These are phyloP conservation scores for Pouteria glomerata DNA, from an alignment of 148 eudicot genomes.

Conservation along the genomic window DNA sequence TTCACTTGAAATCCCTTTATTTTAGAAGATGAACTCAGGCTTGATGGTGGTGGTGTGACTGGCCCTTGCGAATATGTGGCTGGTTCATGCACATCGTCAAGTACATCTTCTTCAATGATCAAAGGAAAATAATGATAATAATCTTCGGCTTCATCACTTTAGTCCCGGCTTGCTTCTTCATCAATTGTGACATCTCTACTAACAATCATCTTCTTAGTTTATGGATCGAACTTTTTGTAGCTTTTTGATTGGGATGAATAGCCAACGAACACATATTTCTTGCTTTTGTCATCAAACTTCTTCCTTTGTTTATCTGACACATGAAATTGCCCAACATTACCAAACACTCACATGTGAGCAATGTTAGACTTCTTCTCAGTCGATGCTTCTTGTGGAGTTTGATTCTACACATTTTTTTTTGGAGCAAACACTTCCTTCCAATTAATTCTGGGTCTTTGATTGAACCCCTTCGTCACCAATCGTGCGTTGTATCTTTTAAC, in stretches of 20 bases:
- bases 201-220: not conserved
- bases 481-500: too few relatives aligned
- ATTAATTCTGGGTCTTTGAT: too few relatives aligned
- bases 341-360: not conserved
- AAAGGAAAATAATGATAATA: not conserved
- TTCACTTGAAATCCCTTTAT: not conserved
- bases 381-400: not conserved
- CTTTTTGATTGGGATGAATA: not conserved
- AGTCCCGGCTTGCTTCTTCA: not conserved
- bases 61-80: not conserved
- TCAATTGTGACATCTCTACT: slow-evolving; percentile 4
- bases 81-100: not conserved
- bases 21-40: too few relatives aligned
- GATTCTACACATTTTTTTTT: not conserved
- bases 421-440: too few relatives aligned
- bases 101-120: not conserved
- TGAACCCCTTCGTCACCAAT: too few relatives aligned
- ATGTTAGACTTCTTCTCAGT: not conserved
- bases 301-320: not conserved
- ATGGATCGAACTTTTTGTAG: not conserved
- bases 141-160: not conserved
- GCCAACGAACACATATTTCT: not conserved
- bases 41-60: not conserved
- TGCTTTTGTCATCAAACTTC: not conserved
- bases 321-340: not conserved